Evolutionary conservation across 352 stramenopile species (phyloP).

Genomic region (Peronospora destructor): DNA sequence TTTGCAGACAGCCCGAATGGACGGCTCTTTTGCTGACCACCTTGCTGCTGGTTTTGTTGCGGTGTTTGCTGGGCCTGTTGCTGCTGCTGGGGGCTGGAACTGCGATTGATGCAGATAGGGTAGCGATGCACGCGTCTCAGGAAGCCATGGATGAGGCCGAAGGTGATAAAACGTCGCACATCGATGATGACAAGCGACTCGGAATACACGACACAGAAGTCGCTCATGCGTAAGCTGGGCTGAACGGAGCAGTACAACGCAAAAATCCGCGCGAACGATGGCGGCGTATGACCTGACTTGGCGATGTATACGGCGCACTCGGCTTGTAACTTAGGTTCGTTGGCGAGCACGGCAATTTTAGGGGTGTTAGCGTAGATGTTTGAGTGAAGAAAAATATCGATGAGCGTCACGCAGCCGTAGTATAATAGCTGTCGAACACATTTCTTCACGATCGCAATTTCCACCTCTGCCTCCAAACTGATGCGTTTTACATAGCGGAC

Average conservation of each 20-base stretch:
- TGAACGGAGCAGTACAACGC: slow-evolving; percentile 83
- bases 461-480: slow-evolving; percentile 80
- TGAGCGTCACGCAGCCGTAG: slow-evolving; percentile 84
- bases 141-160: slow-evolving; percentile 83
- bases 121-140: slow-evolving; percentile 81
- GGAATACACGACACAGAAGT: slow-evolving; percentile 74
- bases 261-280: slow-evolving; percentile 75
- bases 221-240: slow-evolving; percentile 72
- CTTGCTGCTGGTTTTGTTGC: slow-evolving; percentile 29
- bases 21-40: slow-evolving; percentile 23
- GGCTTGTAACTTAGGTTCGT: slow-evolving; percentile 56
- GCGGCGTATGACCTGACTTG: slow-evolving; percentile 49
- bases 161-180: slow-evolving; percentile 79
- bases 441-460: slow-evolving; percentile 85
- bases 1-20: slow-evolving; percentile 26
- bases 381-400: slow-evolving; percentile 88
- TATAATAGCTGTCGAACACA: slow-evolving; percentile 84
- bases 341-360: slow-evolving; percentile 51
- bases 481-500: slow-evolving; percentile 89
- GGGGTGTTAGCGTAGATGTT: slow-evolving; percentile 84
- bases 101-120: slow-evolving; percentile 59
- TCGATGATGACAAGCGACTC: slow-evolving; percentile 68
- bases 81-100: slow-evolving; percentile 21
- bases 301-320: slow-evolving; percentile 78
- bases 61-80: slow-evolving; percentile 25